Base-by-base conservation (phyloP, 176 grass and related monocot genomes). In the Thinopyrum elongatum region DNA sequence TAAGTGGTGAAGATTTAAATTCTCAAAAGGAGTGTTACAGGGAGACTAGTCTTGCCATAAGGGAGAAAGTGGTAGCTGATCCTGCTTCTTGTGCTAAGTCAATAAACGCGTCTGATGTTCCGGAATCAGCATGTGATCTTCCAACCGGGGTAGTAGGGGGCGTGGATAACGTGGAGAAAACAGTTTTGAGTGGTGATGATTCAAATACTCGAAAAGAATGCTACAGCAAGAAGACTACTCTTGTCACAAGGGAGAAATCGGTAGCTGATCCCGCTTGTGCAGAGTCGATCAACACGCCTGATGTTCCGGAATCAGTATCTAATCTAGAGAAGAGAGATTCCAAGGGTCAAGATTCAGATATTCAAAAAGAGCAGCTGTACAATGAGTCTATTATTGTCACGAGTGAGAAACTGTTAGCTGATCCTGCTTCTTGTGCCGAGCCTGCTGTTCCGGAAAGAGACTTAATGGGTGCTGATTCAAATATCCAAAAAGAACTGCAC, bases 371-470 rank as follows among this genome's bases (percentile, higher is more conserved):
- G 42, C 34, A 87, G 42, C 34, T 82, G 21, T 76, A 66, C 60
- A 77, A n/a, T 7, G 80, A 86, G 77, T 67, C 88, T 64, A 39
- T 61, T 81, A 19, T 72, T 78, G 77, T 84, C 65, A 25, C 31
- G 6, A 78, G 25, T 25, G 51, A 73, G 71, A 36, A 77, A 26
- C 19, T 51, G 42, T n/a, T 84, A 16, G 67, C 84, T 85, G 78
- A 87, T 90, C 12, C 41, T 87, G 59, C 65, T 31, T 60, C 42
- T 65, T 86, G 21, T 82, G 77, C 64, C 70, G 58, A 80, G 34
- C 41, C 82, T 70, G 36, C 82, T 63, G 78, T 90, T 62, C 58
- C 83, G 16, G 46, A 71, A 53, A 34, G 69, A 78, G 66, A 81
- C 61, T 71, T 74, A n/a, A 64, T 70, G 68, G 57, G 35, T 78